Evolutionary conservation across 768 basidiomycete species (phyloP).

Genomic region (Tephrocybe sp.): DNA sequence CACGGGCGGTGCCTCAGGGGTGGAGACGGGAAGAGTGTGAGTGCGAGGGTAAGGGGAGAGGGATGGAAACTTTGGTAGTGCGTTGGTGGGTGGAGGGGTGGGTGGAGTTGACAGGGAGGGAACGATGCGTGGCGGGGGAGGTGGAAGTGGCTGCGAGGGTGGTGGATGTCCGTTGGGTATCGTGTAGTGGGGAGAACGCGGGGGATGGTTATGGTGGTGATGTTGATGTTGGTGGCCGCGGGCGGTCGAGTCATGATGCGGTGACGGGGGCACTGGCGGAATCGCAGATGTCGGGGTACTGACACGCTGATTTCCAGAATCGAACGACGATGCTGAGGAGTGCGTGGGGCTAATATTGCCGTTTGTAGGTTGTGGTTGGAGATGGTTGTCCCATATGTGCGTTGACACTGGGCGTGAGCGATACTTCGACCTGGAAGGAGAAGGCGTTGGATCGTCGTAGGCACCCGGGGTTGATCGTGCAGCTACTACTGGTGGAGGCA

Average conservation of each 20-base stretch:
- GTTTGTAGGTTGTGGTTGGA: conserved; percentile 5
- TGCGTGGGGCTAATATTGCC: conserved; percentile 12
- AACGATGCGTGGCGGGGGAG: conserved; percentile 15
- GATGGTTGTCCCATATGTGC: background rate
- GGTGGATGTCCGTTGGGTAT: conserved; percentile 4
- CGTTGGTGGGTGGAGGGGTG: background rate
- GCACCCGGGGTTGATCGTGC: conserved; percentile 4
- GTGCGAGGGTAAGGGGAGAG: background rate
- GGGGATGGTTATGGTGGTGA: conserved; percentile 18
- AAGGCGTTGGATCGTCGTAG: background rate
- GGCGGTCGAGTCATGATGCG: background rate
- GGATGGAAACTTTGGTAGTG: background rate
- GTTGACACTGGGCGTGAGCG: conserved; percentile 1
- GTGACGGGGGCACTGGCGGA: background rate
- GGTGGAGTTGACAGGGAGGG: conserved; percentile 14
- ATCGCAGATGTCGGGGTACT: background rate
- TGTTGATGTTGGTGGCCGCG: conserved; percentile 7
- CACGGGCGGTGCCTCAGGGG: background rate
- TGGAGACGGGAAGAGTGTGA: conserved; percentile 4
- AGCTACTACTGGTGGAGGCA: background rate
- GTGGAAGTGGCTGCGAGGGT: conserved; percentile 9
- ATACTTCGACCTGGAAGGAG: background rate
- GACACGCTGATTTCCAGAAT: background rate
- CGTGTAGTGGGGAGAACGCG: conserved; percentile 6
- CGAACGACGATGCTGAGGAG: conserved; percentile 12